A percentile compares a stretch with the other conserved stretches of the same genome.
Conservation (phyloP, 1,284 basidiomycete genomes). For the Apiotrichum akiyoshidainum region DNA sequence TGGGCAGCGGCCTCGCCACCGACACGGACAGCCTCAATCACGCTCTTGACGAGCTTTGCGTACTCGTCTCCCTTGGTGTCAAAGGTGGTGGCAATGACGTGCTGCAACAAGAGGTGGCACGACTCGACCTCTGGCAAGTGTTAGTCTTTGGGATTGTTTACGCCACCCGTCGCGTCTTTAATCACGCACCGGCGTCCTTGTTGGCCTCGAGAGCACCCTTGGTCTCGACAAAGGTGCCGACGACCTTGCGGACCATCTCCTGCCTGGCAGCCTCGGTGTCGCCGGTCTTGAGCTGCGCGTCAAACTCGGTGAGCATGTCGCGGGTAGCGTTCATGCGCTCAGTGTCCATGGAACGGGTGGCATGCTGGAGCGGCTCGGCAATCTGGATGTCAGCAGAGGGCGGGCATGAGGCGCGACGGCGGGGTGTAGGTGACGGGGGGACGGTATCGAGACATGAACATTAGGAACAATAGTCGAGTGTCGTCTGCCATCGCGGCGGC, state of each 20-base stretch:
- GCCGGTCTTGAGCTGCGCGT: conserved; percentile 59
- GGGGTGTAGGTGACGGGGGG: neutral
- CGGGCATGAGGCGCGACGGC: too few relatives aligned
- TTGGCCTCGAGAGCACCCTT: conserved; percentile 44
- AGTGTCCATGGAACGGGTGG: conserved; percentile 60
- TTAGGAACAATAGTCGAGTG: too few relatives aligned
- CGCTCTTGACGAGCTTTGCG: conserved; percentile 29
- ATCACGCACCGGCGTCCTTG: conserved; percentile 43
- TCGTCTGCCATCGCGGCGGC: too few relatives aligned
- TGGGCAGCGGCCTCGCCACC: conserved; percentile 38
- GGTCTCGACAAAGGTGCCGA: conserved; percentile 37
- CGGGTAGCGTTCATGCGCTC: conserved; percentile 64
- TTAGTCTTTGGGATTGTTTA: neutral
- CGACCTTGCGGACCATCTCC: conserved; percentile 38
- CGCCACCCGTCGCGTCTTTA: neutral
- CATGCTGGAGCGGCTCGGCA: conserved; percentile 56
- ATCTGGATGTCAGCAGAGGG: conserved; percentile 9
- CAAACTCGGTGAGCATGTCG: conserved; percentile 63
- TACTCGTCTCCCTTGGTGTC: conserved; percentile 32
- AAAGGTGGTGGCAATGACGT: conserved; percentile 37
- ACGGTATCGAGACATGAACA: too few relatives aligned
- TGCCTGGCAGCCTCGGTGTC: conserved; percentile 53
- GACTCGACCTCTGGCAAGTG: conserved; percentile 41
- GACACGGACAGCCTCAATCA: conserved; percentile 40
- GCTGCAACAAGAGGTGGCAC: conserved; percentile 42